Conservation (phyloP, 805 yeast species). For the Candida silvicultrix region DNA sequence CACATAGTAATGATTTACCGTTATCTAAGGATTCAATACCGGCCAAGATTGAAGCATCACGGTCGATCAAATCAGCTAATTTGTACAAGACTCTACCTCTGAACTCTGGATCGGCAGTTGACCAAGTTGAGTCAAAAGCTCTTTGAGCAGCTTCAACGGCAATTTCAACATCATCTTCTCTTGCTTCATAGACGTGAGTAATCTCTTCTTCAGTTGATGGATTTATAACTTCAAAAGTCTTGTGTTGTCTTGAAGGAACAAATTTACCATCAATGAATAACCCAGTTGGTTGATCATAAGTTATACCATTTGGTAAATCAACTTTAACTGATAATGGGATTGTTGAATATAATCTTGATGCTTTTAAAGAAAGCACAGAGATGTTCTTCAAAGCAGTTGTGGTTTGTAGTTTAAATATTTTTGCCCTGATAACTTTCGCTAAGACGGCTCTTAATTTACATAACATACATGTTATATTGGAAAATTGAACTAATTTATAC, state of each 20-base stretch:
- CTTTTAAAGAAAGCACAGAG: background rate
- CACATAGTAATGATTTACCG: slow-evolving; percentile 70
- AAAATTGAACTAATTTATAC: background rate
- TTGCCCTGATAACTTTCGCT: too few relatives aligned
- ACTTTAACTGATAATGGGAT: slow-evolving; percentile 40
- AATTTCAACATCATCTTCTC: slow-evolving; percentile 65
- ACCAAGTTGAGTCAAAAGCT: slow-evolving; percentile 75
- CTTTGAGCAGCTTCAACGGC: slow-evolving; percentile 76
- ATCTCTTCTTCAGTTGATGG: slow-evolving; percentile 67
- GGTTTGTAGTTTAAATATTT: background rate
- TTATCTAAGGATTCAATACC: slow-evolving; percentile 79
- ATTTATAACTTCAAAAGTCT: slow-evolving; percentile 53
- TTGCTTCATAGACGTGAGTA: slow-evolving; percentile 64
- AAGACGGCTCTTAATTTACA: too few relatives aligned
- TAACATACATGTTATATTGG: too few relatives aligned
- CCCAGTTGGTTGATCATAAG: slow-evolving; percentile 70
- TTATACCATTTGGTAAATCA: slow-evolving; percentile 60
- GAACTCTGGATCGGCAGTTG: slow-evolving; percentile 54
- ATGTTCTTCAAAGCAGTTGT: background rate
- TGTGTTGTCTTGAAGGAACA: slow-evolving; percentile 46
- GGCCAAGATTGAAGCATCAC: slow-evolving; percentile 63
- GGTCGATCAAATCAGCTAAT: slow-evolving; percentile 72
- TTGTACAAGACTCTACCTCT: slow-evolving; percentile 57
- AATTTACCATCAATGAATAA: slow-evolving; percentile 69
- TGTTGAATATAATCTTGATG: background rate